These are phyloP conservation scores for Oryza glumipatula DNA, from an alignment of 176 grass and related monocot species.

Conservation along the genomic window DNA sequence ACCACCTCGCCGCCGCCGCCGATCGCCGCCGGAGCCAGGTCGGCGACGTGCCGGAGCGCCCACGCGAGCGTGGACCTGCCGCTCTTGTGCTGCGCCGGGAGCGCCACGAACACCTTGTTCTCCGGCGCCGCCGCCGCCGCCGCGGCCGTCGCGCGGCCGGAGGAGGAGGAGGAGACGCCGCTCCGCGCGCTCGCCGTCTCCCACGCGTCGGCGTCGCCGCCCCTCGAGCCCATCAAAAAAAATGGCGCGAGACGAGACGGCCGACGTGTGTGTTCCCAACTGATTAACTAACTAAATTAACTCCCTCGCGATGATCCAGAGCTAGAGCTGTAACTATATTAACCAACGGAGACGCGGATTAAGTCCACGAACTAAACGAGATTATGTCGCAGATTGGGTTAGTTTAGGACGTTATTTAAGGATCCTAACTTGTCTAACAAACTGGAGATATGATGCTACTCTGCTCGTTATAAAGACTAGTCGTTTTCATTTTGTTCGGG, in stretches of 20 bases:
- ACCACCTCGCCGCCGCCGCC: background rate
- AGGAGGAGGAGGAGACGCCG: constrained; percentile 4
- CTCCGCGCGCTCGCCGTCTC: constrained; percentile 25
- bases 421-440: constrained; percentile 19
- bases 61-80: constrained; percentile 56
- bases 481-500: background rate
- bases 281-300: background rate
- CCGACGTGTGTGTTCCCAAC: background rate
- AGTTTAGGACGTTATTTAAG: background rate
- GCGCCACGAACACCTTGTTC: constrained; percentile 61
- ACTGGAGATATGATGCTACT: background rate
- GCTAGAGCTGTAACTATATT: background rate
- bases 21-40: constrained; percentile 13
- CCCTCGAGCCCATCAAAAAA: constrained; percentile 26
- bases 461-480: no score
- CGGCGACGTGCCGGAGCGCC: constrained; percentile 49
- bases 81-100: constrained; percentile 63
- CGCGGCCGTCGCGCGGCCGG: background rate
- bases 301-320: background rate
- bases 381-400: background rate
- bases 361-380: background rate
- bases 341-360: background rate
- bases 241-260: constrained; percentile 7
- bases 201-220: background rate
- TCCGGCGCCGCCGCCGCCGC: no score